phyloP scores from a whole-genome alignment of 1,284 basidiomycete genomes.

The Melampsora larici-populina region DNA sequence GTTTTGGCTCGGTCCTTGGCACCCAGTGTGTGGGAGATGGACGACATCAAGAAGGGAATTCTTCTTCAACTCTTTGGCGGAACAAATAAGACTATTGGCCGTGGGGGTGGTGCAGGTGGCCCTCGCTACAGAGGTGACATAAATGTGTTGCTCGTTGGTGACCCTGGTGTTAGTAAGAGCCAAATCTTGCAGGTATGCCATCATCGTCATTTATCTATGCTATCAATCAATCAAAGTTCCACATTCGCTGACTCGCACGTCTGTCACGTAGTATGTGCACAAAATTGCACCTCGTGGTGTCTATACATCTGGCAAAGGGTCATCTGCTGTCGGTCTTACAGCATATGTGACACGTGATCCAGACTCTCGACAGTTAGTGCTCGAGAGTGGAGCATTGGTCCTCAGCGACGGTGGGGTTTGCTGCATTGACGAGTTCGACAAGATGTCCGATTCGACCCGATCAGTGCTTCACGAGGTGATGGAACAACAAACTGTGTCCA shows the following conservation, averaged over 20 bases:
- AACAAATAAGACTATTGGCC: constrained; percentile 89
- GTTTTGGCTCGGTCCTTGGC: constrained; percentile 79
- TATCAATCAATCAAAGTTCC: background rate
- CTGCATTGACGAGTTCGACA: constrained; percentile 99
- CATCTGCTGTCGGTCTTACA: constrained; percentile 95
- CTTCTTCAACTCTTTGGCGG: constrained; percentile 93
- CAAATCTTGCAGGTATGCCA: constrained; percentile 78
- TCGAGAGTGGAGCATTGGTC: constrained; percentile 95
- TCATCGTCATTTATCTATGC: background rate
- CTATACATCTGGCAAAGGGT: constrained; percentile 94
- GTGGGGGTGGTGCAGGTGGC: constrained; percentile 89
- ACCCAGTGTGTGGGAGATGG: constrained; percentile 95
- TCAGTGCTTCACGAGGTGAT: constrained; percentile 98
- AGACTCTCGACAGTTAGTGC: constrained; percentile 93
- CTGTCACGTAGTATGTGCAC: constrained; percentile 76
- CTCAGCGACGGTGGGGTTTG: constrained; percentile 96
- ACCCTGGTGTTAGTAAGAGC: constrained; percentile 95
- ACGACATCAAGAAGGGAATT: constrained; percentile 98
- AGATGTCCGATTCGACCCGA: constrained; percentile 95
- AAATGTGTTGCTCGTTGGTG: constrained; percentile 93
- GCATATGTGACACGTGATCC: constrained; percentile 97
- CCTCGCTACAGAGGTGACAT: constrained; percentile 96
- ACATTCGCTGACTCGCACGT: background rate
- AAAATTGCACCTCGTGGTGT: constrained; percentile 97
- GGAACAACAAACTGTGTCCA: constrained; percentile 99